A percentile compares a stretch with the other conserved stretches of the same genome.
Conservation (phyloP, 768 basidiomycete genomes). For the Coprinellus micaceus region DNA sequence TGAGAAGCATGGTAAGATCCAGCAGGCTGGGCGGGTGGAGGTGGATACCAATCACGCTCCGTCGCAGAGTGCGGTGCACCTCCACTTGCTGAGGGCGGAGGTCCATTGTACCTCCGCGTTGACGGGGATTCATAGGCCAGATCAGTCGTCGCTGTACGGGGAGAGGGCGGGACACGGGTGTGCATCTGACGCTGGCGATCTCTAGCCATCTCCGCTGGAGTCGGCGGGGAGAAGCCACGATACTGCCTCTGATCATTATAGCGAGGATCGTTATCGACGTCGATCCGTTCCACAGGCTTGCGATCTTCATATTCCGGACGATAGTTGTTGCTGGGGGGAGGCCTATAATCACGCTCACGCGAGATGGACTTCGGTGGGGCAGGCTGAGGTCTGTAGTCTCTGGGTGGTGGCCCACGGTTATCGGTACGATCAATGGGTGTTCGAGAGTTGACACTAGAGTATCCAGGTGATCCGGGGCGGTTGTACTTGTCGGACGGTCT, state of each 20-base stretch:
- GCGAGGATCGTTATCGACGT: conserved; percentile 33
- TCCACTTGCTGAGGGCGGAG: conserved; percentile 20
- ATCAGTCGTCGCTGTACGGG: conserved; percentile 28
- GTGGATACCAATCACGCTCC: conserved; percentile 28
- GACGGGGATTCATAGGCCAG: conserved; percentile 18
- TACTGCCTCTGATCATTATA: conserved; percentile 31
- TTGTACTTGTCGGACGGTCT: background rate
- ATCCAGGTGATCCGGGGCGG: background rate
- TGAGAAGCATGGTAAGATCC: conserved; percentile 3
- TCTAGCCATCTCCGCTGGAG: conserved; percentile 12
- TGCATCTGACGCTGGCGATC: conserved; percentile 23
- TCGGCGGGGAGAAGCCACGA: conserved; percentile 14
- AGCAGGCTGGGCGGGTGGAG: conserved; percentile 21
- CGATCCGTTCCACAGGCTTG: conserved; percentile 32
- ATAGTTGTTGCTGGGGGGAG: conserved; percentile 21
- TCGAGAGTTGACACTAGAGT: background rate
- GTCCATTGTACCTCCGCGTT: conserved; percentile 12
- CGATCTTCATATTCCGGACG: conserved; percentile 40
- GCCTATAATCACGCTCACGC: background rate
- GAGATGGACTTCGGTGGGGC: background rate
- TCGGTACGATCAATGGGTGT: background rate
- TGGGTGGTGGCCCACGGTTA: background rate
- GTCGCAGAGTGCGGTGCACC: conserved; percentile 19
- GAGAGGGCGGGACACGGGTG: conserved; percentile 26
- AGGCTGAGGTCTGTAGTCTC: background rate